phyloP scores from a whole-genome alignment of 2,329 filamentous ascomycete genomes.

The Cryphonectria nitschkei region DNA sequence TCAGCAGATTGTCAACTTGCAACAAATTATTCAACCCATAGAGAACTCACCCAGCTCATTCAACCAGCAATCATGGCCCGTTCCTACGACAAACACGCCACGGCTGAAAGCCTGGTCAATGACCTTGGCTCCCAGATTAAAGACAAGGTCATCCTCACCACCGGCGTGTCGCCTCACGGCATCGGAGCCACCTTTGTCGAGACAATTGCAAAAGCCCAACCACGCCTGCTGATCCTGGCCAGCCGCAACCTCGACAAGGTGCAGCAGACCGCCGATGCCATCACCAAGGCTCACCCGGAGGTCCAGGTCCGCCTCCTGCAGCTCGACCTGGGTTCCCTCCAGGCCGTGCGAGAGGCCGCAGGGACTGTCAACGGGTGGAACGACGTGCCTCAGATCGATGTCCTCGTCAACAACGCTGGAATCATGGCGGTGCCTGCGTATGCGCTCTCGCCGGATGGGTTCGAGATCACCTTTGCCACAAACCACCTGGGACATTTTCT shows the following conservation, averaged over 20 bases:
- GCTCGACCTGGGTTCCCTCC: conserved; percentile 45
- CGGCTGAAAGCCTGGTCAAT: background rate
- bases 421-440: conserved; percentile 37
- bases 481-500: conserved; percentile 53
- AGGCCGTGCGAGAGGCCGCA: conserved; percentile 43
- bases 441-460: conserved; percentile 43
- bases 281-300: conserved; percentile 36
- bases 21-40: background rate
- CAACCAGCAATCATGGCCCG: background rate
- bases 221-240: conserved; percentile 31
- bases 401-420: conserved; percentile 22
- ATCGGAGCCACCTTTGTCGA: conserved; percentile 29
- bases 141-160: conserved; percentile 30
- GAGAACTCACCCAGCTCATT: background rate
- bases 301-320: conserved; percentile 39
- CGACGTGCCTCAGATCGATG: conserved; percentile 16
- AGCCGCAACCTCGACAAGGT: conserved; percentile 30
- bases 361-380: conserved; percentile 35
- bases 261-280: conserved; percentile 40
- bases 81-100: background rate
- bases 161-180: conserved; percentile 29
- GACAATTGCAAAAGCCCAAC: conserved; percentile 27
- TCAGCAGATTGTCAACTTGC: background rate
- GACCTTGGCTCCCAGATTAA: conserved; percentile 16
- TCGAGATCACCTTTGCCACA: conserved; percentile 49